Conservation (phyloP, 306 rosid genomes). For the Sicyos baderoa region DNA sequence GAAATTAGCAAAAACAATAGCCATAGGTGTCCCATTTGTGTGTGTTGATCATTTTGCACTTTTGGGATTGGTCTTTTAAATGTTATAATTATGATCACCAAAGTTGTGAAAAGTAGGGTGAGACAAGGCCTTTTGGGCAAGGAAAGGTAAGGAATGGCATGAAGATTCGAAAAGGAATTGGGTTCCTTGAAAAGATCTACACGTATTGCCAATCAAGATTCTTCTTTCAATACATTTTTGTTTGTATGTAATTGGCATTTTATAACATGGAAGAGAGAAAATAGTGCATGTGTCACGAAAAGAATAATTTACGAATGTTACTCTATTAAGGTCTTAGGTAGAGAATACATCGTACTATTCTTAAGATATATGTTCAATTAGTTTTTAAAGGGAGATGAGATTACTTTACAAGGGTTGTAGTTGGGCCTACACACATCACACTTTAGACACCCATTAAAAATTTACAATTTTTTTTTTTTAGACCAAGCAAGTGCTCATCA, state of each 20-base stretch:
- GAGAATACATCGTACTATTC: too few relatives aligned
- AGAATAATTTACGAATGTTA: not conserved
- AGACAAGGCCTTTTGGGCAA: conserved; percentile 35
- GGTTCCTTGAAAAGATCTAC: conserved; percentile 28
- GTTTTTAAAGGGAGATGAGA: too few relatives aligned
- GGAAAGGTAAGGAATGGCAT: conserved; percentile 62
- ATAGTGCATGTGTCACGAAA: not conserved
- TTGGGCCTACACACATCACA: too few relatives aligned
- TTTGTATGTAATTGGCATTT: not conserved
- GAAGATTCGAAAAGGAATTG: conserved; percentile 28
- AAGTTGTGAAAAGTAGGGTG: not conserved
- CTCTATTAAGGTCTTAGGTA: too few relatives aligned
- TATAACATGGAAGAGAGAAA: not conserved
- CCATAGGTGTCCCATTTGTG: conserved; percentile 35
- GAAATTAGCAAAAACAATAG: conserved; percentile 32
- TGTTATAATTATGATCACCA: conserved; percentile 36
- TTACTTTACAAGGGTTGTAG: too few relatives aligned
- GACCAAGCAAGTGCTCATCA: too few relatives aligned
- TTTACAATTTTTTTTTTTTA: too few relatives aligned
- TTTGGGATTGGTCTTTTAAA: not conserved
- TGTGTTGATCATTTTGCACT: not conserved
- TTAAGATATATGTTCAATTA: too few relatives aligned
- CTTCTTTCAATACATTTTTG: not conserved
- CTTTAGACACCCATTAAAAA: too few relatives aligned
- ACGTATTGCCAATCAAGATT: conserved; percentile 16